Base-by-base conservation (phyloP, 2,329 filamentous ascomycete genomes). In the Aspergillus sp. region DNA sequence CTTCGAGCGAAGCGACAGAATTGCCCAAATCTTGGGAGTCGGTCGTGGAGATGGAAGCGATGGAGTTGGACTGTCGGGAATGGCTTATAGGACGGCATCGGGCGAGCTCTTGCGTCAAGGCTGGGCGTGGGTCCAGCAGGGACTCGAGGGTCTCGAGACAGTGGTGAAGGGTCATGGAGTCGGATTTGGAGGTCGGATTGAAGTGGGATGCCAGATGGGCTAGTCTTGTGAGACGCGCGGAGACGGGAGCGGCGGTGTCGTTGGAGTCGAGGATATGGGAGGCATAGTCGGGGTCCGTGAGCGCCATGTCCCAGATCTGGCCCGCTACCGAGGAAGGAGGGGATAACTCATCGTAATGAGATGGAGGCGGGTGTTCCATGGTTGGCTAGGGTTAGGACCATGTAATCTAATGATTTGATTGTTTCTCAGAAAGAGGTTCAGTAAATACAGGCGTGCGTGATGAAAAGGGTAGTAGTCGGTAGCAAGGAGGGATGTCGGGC, bases 61-160 rank as follows among this genome's bases (percentile, higher is more conserved):
- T 39, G 10, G 25, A 13, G 30, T 30, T 28, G 54, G 56, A 10
- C 13, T 25, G 48, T 57, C 54, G 43, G 38, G 58, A 49, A 30
- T 30, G 32, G 23, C 56, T 49, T 57, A 59, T 48, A 41, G 64
- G 63, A 15, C 66, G 60, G 51, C 59, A 61, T 61, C 63, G 63
- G n/a, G 59, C 54, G 47, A 68, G 61, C 43, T 68, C 69, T 8
- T 54, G 62, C 5, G 65, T 67, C 5, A 70, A 39, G 25, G 63
- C 61, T 7, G 64, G 63, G 5, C 64, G 66, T 13, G 68, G 67
- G 49, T 74, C 68, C 5, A 73, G 61, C 25, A 73, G 63, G 5
- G 62, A 57, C 55, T 80, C 78, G 30, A 80, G 74, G 45, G 68
- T 71, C 47, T 78, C 74, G 23, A 80, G 72, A 53, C 76, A 72